A percentile compares a stretch with the other conserved stretches of the same genome.
Conservation (phyloP, 345 rosid genomes). For the Eucalyptus sp. region DNA sequence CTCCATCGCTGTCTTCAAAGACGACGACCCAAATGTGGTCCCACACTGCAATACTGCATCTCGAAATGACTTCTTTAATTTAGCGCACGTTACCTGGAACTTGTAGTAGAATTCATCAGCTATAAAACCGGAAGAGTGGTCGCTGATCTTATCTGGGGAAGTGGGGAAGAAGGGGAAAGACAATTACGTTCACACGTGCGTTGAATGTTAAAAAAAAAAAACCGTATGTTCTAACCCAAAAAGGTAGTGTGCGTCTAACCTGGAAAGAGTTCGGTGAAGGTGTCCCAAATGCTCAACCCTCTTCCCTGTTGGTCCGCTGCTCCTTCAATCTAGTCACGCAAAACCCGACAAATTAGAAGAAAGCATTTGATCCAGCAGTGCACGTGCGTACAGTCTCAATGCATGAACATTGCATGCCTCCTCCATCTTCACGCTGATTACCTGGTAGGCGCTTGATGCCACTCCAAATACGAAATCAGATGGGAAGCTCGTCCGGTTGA, state of each 20-base stretch:
- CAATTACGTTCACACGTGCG: background rate
- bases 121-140: slow-evolving; percentile 5
- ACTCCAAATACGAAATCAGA: slow-evolving; percentile 5
- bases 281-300: slow-evolving; percentile 1
- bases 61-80: background rate
- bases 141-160: background rate
- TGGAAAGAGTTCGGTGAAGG: slow-evolving; percentile 1
- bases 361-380: background rate
- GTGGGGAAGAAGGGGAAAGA: background rate
- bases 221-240: background rate
- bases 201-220: background rate
- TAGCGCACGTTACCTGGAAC: slow-evolving; percentile 7
- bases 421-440: background rate
- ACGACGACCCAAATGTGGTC: background rate
- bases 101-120: slow-evolving; percentile 30
- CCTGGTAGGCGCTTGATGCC: slow-evolving; percentile 9
- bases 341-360: background rate
- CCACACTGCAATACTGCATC: background rate
- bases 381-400: background rate
- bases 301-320: slow-evolving; percentile 3
- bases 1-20: background rate
- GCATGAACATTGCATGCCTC: background rate
- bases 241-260: background rate
- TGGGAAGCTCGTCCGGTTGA: slow-evolving; percentile 8
- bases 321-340: slow-evolving; percentile 3